Evolutionary conservation across 345 rosid species (phyloP), one percentile per base, ranked within the genome.

Genomic region (Ceriops zippeliana): DNA sequence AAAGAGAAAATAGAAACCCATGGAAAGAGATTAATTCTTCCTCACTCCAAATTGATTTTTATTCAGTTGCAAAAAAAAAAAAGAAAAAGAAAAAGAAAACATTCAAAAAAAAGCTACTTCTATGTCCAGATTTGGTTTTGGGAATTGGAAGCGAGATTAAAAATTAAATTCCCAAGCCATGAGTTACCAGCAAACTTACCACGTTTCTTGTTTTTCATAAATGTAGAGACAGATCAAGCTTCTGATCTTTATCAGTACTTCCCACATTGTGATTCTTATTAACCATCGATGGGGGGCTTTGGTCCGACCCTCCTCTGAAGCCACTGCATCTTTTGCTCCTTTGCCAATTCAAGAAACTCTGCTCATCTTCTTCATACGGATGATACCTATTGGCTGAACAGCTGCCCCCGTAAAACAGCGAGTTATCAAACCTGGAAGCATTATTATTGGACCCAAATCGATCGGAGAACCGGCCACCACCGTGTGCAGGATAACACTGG

Each of bases 201-300:
- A 22, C 3, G 19, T 19, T 31, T 28, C 20, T 27, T n/a, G 28
- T 70, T 34, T 34, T 34, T 90, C 77, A 92, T 70, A 93, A 79
- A 81, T 89, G 97, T 65, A 93, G 97, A 52, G 98, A 86, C 42
- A 93, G 78, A 80, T 93, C 98, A 70, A 90, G 82, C 60, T 82
- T 81, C 17, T 72, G 83, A 71, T 86, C 87, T 54, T 79, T 76
- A 10, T 68, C 73, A 17, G 59, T 81, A 42, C 7, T 68, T 7
- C 58, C 78, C 52, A 37, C 30, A 20, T 65, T 70, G 35, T 26
- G 75, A 30, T 70, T 69, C 54, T 52, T 38, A 28, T 65, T 81
- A 70, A 35, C 61, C 67, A 62, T 20, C 15, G 67, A 38, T 54
- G 37, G 20, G 56, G 54, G 70, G 13, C 64, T 53, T 15, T 63